A percentile compares a stretch with the other conserved stretches of the same genome.
Evolutionary conservation across 2,329 filamentous ascomycete species (phyloP).

Genomic region (Beauveria brongniartii): DNA sequence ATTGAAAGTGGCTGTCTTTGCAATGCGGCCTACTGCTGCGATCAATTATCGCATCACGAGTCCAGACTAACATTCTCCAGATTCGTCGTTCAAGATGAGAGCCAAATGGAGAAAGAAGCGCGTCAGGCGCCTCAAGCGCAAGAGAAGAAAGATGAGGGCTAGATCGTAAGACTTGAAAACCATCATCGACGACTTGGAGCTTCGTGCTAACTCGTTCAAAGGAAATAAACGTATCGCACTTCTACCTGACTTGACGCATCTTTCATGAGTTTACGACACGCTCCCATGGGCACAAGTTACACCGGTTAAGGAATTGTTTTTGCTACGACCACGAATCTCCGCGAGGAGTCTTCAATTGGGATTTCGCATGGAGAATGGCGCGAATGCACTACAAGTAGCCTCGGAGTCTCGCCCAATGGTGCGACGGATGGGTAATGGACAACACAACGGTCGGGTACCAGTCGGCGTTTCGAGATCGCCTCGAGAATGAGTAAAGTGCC

Average conservation of each 20-base stretch:
- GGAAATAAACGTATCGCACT: constrained; percentile 61
- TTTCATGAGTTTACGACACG: constrained; percentile 30
- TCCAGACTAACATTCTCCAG: constrained; percentile 19
- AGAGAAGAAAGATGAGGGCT: constrained; percentile 99
- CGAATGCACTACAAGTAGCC: constrained; percentile 6
- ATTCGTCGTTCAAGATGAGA: constrained; percentile 58
- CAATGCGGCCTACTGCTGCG: not conserved
- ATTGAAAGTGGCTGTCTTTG: not conserved
- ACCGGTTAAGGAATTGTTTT: constrained; percentile 9
- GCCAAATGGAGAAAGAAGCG: constrained; percentile 99
- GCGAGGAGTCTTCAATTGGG: constrained; percentile 1
- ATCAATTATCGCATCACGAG: not conserved
- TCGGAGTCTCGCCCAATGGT: constrained; percentile 11
- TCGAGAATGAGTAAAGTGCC: constrained; percentile 10
- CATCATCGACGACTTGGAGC: not conserved
- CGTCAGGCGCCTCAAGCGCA: constrained; percentile 96
- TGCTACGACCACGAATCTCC: constrained; percentile 4
- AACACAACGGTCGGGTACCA: constrained; percentile 12
- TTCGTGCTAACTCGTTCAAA: constrained; percentile 31
- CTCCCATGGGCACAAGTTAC: constrained; percentile 16
- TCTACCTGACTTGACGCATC: constrained; percentile 47
- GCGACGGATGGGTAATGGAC: constrained; percentile 12
- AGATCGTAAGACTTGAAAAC: constrained; percentile 65
- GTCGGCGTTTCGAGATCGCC: constrained; percentile 11
- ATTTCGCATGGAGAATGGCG: constrained; percentile 1